These are phyloP conservation scores for Xylaria venustula DNA, from an alignment of 495 filamentous ascomycete species.

Conservation along the genomic window DNA sequence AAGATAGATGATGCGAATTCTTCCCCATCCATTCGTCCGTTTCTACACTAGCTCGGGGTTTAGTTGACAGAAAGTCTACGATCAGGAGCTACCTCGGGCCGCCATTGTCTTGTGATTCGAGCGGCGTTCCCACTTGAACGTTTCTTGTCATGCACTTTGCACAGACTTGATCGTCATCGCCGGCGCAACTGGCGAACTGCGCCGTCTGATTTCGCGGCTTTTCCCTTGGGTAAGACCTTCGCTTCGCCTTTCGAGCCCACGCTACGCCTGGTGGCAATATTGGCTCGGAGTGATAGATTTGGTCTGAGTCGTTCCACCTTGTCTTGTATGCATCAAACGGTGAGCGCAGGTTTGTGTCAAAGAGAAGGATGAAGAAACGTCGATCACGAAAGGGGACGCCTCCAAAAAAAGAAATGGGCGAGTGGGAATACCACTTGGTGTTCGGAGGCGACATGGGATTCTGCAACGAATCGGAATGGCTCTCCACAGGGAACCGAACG, in stretches of 20 bases:
- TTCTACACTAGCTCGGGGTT: neutral
- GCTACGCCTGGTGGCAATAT: neutral
- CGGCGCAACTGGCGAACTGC: neutral
- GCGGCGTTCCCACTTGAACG: neutral
- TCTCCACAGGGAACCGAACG: conserved; percentile 8
- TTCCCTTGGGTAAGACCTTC: neutral
- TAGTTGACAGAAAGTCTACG: neutral
- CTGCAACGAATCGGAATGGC: conserved; percentile 18
- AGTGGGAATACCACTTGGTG: neutral
- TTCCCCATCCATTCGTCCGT: conserved; percentile 3
- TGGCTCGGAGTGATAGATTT: neutral
- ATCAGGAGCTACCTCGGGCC: conserved; percentile 2
- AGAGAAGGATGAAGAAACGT: conserved; percentile 6
- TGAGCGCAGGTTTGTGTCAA: neutral
- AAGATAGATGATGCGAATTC: conserved; percentile 41
- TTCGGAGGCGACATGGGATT: neutral
- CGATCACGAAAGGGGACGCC: conserved; percentile 5
- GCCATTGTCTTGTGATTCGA: neutral
- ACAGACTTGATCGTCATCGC: neutral
- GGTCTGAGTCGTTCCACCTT: neutral
- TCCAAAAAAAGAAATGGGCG: conserved; percentile 10
- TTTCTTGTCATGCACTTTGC: neutral
- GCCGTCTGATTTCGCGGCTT: neutral
- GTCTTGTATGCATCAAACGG: neutral
- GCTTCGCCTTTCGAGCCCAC: neutral